Evolutionary conservation across 805 yeast species (phyloP).

Genomic region (Spathaspora sp.): DNA sequence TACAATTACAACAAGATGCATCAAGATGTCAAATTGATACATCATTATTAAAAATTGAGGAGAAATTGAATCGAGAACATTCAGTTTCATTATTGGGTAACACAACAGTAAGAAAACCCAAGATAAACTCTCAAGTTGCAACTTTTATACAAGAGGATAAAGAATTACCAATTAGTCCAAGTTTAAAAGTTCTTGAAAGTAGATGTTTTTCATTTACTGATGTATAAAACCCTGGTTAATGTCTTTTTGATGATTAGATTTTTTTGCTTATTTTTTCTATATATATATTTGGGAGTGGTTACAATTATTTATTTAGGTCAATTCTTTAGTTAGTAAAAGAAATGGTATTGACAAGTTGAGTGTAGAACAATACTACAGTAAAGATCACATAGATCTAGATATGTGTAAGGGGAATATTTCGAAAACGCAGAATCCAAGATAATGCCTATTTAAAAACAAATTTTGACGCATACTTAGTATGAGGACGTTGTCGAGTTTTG

Average conservation of each 20-base stretch:
- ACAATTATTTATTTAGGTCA: not conserved
- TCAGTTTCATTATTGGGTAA: slow-evolving; percentile 18
- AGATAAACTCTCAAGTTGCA: not conserved
- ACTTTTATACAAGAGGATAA: slow-evolving; percentile 1
- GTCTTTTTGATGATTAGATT: not conserved
- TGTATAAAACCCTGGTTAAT: slow-evolving; percentile 1
- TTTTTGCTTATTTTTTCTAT: not conserved
- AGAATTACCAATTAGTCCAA: slow-evolving; percentile 18
- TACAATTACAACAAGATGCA: slow-evolving; percentile 35
- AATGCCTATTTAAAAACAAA: slow-evolving; percentile 3
- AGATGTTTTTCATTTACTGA: slow-evolving; percentile 24
- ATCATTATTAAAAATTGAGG: slow-evolving; percentile 34
- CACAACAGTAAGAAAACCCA: not conserved
- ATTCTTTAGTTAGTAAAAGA: not conserved
- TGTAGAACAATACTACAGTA: not conserved
- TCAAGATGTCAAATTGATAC: slow-evolving; percentile 35
- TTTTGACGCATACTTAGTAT: slow-evolving; percentile 24
- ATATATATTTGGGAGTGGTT: not conserved
- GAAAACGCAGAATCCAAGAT: slow-evolving; percentile 38
- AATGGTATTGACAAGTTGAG: not conserved
- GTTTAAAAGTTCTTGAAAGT: slow-evolving; percentile 31
- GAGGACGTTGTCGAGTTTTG: slow-evolving; percentile 28
- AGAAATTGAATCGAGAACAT: slow-evolving; percentile 27
- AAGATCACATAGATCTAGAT: no score
- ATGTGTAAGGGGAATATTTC: slow-evolving; percentile 18